Conservation (phyloP, 495 filamentous ascomycete genomes). For the Penicillium diatomitis region DNA sequence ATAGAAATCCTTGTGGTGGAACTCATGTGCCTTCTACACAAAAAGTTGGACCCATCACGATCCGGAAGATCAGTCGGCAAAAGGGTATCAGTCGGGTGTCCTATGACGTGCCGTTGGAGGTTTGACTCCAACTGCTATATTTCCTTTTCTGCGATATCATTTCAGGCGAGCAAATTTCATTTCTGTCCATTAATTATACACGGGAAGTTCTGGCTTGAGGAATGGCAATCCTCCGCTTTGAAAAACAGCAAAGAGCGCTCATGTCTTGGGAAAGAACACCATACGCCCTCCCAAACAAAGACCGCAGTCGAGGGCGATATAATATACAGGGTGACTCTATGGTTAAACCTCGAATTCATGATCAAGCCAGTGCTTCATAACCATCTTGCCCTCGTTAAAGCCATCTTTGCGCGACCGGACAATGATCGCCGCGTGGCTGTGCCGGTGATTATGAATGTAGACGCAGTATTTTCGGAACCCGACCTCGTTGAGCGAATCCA, state of each 20-base stretch:
- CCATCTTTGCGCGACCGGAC: conserved; percentile 52
- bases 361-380: conserved; percentile 73
- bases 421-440: conserved; percentile 88
- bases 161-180: too few species aligned
- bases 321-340: background rate
- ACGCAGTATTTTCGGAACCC: conserved; percentile 77
- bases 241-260: too few species aligned
- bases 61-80: conserved; percentile 50
- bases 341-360: conserved; percentile 59
- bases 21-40: conserved; percentile 51
- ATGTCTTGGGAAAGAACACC: too few species aligned
- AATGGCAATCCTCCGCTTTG: too few species aligned
- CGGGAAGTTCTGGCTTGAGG: too few species aligned
- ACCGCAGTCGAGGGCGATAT: too few species aligned
- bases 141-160: too few species aligned
- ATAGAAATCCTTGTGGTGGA: conserved; percentile 54
- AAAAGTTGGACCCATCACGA: conserved; percentile 42
- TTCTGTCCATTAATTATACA: too few species aligned
- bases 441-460: conserved; percentile 69
- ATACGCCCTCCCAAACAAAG: too few species aligned
- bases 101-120: conserved; percentile 32
- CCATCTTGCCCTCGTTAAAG: conserved; percentile 68
- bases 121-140: background rate
- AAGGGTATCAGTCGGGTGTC: conserved; percentile 50
- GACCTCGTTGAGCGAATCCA: conserved; percentile 63